phyloP scores from a whole-genome alignment of 1,284 basidiomycete genomes.

The Psilocybe mexicana region DNA sequence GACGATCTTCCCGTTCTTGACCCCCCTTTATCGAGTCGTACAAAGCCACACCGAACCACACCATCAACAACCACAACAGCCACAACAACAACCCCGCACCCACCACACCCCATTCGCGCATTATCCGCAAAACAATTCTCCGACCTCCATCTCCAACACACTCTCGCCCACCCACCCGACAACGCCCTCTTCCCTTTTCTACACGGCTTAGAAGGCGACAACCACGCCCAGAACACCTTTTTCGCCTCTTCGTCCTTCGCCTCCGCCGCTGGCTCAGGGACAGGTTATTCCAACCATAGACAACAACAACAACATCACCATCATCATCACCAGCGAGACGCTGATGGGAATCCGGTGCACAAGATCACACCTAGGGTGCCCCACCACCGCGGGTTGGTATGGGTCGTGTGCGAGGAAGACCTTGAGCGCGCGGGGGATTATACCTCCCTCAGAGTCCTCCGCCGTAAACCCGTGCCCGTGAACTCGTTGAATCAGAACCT shows the following conservation, averaged over 20 bases:
- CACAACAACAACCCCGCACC: background rate
- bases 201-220: conserved; percentile 80
- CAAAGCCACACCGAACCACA: background rate
- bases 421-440: conserved; percentile 34
- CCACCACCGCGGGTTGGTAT: conserved; percentile 65
- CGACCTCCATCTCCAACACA: conserved; percentile 60
- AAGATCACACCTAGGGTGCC: conserved; percentile 30
- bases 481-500: too few relatives aligned
- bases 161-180: conserved; percentile 72
- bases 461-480: conserved; percentile 28
- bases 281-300: background rate
- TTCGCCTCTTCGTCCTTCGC: conserved; percentile 48
- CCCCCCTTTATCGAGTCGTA: background rate
- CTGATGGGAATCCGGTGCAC: conserved; percentile 11
- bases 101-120: conserved; percentile 36
- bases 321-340: background rate
- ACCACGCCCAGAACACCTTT: conserved; percentile 75
- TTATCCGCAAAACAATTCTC: conserved; percentile 60
- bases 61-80: background rate
- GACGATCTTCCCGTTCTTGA: conserved; percentile 28
- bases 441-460: conserved; percentile 31
- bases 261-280: conserved; percentile 1
- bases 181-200: conserved; percentile 81
- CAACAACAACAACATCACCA: conserved; percentile 17
- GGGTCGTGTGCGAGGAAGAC: conserved; percentile 74